phyloP scores from a whole-genome alignment of 345 rosid species.

The Chamaenerion angustifolium region DNA sequence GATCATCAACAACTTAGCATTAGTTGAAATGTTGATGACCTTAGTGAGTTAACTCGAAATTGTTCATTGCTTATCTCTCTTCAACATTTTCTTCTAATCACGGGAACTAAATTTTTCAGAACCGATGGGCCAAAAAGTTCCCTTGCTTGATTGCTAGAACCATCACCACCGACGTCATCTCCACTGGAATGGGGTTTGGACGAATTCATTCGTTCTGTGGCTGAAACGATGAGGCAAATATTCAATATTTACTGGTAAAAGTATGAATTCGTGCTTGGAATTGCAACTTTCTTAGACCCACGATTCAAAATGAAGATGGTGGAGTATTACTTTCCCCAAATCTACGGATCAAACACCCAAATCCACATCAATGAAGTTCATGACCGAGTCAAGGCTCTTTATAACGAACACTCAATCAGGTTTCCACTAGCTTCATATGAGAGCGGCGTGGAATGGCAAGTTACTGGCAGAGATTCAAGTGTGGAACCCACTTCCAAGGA shows the following conservation, averaged over 20 bases:
- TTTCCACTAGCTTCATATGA: slow-evolving; percentile 44
- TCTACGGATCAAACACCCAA: slow-evolving; percentile 38
- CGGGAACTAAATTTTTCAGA: too few relatives aligned
- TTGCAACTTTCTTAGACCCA: slow-evolving; percentile 71
- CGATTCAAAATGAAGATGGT: slow-evolving; percentile 72
- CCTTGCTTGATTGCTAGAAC: too few relatives aligned
- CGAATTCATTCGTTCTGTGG: slow-evolving; percentile 35
- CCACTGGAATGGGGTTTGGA: too few relatives aligned
- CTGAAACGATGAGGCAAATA: slow-evolving; percentile 41
- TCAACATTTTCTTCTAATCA: too few relatives aligned
- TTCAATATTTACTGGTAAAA: slow-evolving; percentile 68
- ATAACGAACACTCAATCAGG: slow-evolving; percentile 56
- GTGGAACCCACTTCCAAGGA: slow-evolving; percentile 27
- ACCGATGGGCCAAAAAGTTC: too few relatives aligned
- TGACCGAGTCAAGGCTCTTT: slow-evolving; percentile 41
- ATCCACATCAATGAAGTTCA: slow-evolving; percentile 42
- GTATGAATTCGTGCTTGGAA: slow-evolving; percentile 50
- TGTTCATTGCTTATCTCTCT: too few relatives aligned
- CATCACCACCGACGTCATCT: too few relatives aligned
- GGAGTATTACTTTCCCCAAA: slow-evolving; percentile 57
- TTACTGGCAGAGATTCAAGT: slow-evolving; percentile 8
- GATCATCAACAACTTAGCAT: too few relatives aligned
- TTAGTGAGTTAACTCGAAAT: too few relatives aligned
- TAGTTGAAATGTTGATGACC: too few relatives aligned
- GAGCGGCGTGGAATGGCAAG: slow-evolving; percentile 41